Conservation (phyloP, 2,329 filamentous ascomycete species). For the Colletotrichum incanum region DNA sequence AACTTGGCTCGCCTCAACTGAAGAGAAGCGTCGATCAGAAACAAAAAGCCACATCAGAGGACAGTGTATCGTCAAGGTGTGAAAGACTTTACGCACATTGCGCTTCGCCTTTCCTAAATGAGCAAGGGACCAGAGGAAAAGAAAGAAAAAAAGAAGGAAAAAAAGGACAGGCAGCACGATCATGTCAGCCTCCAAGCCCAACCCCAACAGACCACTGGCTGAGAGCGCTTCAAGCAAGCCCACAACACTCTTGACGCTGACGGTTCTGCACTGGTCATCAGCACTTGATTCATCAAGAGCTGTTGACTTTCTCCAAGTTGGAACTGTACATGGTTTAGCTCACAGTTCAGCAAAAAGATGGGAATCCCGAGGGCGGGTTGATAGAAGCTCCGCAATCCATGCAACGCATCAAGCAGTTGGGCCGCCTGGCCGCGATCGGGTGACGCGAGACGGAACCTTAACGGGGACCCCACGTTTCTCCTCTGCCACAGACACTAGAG, state of each 20-base stretch:
- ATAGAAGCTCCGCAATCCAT: background rate
- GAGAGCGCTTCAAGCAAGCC: too few relatives aligned
- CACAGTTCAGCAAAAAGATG: background rate
- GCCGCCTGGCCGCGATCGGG: background rate
- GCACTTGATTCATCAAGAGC: too few relatives aligned
- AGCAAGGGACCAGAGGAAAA: background rate
- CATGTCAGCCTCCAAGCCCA: too few relatives aligned
- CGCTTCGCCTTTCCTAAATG: constrained; percentile 24
- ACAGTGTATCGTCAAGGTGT: constrained; percentile 5
- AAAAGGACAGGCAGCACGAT: background rate
- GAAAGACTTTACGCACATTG: constrained; percentile 10
- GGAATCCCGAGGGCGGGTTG: background rate
- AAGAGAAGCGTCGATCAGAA: background rate
- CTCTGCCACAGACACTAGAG: background rate
- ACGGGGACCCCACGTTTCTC: constrained; percentile 33
- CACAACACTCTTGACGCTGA: too few relatives aligned
- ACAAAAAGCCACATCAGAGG: background rate
- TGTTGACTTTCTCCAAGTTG: too few relatives aligned
- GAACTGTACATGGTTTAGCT: too few relatives aligned
- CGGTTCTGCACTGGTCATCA: too few relatives aligned
- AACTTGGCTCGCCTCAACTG: background rate
- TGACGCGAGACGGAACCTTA: constrained; percentile 2
- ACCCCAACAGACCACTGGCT: too few relatives aligned
- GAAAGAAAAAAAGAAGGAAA: background rate
- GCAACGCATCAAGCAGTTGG: background rate